These are phyloP conservation scores for Cardiosporidium cionae DNA, from an alignment of 169 alveolate genomes.

Conservation along the genomic window DNA sequence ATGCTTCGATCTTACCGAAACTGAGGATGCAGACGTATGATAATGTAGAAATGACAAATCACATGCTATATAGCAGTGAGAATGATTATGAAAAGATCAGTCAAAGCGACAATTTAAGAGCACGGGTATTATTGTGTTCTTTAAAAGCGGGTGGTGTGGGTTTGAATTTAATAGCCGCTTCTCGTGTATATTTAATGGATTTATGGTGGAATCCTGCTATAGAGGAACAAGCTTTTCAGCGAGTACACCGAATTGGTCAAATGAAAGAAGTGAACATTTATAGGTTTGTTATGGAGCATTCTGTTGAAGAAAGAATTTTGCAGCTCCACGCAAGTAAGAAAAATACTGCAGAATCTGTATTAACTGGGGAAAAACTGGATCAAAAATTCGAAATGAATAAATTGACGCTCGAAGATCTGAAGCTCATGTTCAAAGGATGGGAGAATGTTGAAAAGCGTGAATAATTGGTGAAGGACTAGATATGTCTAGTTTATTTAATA, in stretches of 20 bases:
- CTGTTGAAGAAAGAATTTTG: slow-evolving; percentile 14
- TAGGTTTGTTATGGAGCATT: slow-evolving; percentile 53
- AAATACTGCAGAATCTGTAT: not conserved
- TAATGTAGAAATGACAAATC: slow-evolving; percentile 22
- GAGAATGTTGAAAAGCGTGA: too few relatives aligned
- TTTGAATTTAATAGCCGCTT: slow-evolving; percentile 62
- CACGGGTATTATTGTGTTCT: slow-evolving; percentile 56
- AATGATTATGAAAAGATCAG: not conserved
- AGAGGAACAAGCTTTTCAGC: slow-evolving; percentile 84
- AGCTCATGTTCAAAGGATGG: too few relatives aligned
- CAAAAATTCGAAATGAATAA: too few relatives aligned
- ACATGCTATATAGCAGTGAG: slow-evolving; percentile 30
- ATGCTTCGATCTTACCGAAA: not conserved
- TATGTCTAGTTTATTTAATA: too few relatives aligned
- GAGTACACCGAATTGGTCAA: slow-evolving; percentile 91
- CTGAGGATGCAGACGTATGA: not conserved
- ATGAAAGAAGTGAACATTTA: slow-evolving; percentile 59
- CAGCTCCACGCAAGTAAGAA: slow-evolving; percentile 9
- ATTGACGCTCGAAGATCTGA: too few relatives aligned
- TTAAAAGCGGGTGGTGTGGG: slow-evolving; percentile 82
- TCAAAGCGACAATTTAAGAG: slow-evolving; percentile 34
- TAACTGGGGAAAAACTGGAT: too few relatives aligned
- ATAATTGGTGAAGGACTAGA: too few relatives aligned
- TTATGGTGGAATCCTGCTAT: slow-evolving; percentile 87
- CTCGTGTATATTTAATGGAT: slow-evolving; percentile 64